Percentiles rank a stretch among this genome's conserved stretches.
Evolutionary conservation across 2,329 filamentous ascomycete species (phyloP).

Genomic region (Colletotrichum noveboracense): DNA sequence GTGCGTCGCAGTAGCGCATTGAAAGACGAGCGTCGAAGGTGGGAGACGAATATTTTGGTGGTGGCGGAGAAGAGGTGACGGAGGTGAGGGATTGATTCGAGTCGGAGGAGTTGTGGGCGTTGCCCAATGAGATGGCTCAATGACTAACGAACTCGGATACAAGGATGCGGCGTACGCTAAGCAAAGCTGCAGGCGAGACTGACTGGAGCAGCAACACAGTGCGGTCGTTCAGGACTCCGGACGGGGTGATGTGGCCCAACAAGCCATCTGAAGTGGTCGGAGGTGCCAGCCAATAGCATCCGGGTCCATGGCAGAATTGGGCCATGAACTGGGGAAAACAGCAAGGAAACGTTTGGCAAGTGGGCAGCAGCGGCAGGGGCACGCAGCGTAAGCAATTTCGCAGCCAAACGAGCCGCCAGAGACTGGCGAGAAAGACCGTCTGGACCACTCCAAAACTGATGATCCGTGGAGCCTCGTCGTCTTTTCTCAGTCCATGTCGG

Average conservation of each 20-base stretch:
- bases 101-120: neutral
- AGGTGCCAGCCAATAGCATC: slow-evolving; percentile 14
- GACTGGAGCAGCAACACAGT: slow-evolving; percentile 3
- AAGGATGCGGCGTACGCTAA: slow-evolving; percentile 19
- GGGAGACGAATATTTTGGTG: neutral
- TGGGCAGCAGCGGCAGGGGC: neutral
- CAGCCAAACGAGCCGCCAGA: neutral
- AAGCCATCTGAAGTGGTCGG: slow-evolving; percentile 6
- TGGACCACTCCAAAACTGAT: slow-evolving; percentile 13
- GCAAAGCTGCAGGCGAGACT: neutral
- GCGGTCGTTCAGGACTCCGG: neutral
- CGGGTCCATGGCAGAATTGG: slow-evolving; percentile 12
- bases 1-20: slow-evolving; percentile 8
- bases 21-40: neutral
- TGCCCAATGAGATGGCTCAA: slow-evolving; percentile 2
- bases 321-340: slow-evolving; percentile 7
- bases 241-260: neutral
- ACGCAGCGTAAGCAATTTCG: neutral
- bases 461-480: slow-evolving; percentile 6
- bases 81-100: neutral
- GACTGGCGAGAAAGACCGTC: neutral
- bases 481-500: neutral
- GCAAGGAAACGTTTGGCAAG: neutral
- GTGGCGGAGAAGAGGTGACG: neutral
- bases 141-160: slow-evolving; percentile 17